A percentile compares a stretch with the other conserved stretches of the same genome.
phyloP scores from a whole-genome alignment of 805 yeast genomes.

The Metschnikowia continentalis region DNA sequence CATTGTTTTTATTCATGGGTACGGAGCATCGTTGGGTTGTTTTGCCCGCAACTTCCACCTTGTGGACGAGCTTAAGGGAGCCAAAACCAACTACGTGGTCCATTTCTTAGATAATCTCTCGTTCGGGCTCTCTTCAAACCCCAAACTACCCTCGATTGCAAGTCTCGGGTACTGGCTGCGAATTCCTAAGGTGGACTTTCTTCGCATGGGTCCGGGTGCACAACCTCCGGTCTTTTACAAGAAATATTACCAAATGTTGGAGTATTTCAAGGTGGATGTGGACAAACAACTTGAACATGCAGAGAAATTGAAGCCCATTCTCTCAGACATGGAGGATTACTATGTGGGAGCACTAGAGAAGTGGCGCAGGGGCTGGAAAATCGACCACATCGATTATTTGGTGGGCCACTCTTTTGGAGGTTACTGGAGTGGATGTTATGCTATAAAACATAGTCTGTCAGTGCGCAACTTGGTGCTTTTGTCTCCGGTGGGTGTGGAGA shows the following conservation, averaged over 20 bases:
- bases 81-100: conserved; percentile 37
- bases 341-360: conserved; percentile 57
- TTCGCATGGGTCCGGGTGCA: conserved; percentile 20
- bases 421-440: conserved; percentile 61
- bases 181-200: conserved; percentile 18
- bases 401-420: conserved; percentile 83
- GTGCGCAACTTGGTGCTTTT: conserved; percentile 55
- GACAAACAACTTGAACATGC: conserved; percentile 28
- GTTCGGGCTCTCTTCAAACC: conserved; percentile 52
- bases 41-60: conserved; percentile 51
- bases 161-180: conserved; percentile 15
- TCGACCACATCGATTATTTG: conserved; percentile 54
- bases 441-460: conserved; percentile 52
- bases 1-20: conserved; percentile 53
- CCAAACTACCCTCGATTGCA: conserved; percentile 19
- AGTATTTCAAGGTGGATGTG: conserved; percentile 28
- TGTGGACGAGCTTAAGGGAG: conserved; percentile 27
- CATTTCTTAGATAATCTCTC: conserved; percentile 49
- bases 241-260: conserved; percentile 38
- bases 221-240: conserved; percentile 29
- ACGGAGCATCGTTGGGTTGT: conserved; percentile 54
- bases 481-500: conserved; percentile 78
- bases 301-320: conserved; percentile 32
- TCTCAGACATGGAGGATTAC: conserved; percentile 48
- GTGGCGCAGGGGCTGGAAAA: conserved; percentile 52